Percentiles rank a stretch among this genome's conserved stretches.
Conservation (phyloP, 176 grass and related monocot genomes). For the Poa annua region DNA sequence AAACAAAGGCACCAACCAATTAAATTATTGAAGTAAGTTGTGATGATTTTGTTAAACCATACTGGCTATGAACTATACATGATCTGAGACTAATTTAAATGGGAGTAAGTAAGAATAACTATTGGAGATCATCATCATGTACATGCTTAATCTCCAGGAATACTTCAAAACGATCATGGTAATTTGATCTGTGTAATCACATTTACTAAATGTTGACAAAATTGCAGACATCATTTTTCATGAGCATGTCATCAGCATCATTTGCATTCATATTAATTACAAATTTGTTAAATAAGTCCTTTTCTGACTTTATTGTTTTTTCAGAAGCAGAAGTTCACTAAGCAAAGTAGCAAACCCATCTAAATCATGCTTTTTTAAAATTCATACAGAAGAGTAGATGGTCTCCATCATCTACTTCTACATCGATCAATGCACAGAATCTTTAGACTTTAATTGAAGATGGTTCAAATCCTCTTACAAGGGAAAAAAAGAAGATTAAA, state of each 20-base stretch:
- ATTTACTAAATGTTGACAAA: not conserved
- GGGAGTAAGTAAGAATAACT: not conserved
- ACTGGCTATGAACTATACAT: not conserved
- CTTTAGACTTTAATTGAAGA: too few relatives aligned
- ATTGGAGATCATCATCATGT: not conserved
- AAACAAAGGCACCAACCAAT: too few relatives aligned
- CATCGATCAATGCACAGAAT: not conserved
- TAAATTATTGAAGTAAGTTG: too few relatives aligned
- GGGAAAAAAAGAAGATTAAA: too few relatives aligned
- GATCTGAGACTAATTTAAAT: not conserved
- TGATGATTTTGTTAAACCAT: not conserved
- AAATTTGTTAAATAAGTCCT: too few relatives aligned
- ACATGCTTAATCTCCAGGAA: not conserved
- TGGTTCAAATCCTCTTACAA: too few relatives aligned
- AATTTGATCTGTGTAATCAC: not conserved
- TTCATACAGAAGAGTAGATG: too few relatives aligned
- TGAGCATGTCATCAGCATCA: not conserved
- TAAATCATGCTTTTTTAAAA: too few relatives aligned
- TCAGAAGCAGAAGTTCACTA: too few relatives aligned
- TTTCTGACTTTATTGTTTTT: too few relatives aligned
- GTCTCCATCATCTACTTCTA: too few relatives aligned
- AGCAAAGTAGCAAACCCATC: too few relatives aligned
- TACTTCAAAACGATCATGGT: not conserved
- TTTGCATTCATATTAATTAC: not conserved
- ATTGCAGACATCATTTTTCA: not conserved